Evolutionary conservation across 148 eudicot species (phyloP), one percentile per base, ranked within the genome.

Genomic region (Nepenthes mirabilis): DNA sequence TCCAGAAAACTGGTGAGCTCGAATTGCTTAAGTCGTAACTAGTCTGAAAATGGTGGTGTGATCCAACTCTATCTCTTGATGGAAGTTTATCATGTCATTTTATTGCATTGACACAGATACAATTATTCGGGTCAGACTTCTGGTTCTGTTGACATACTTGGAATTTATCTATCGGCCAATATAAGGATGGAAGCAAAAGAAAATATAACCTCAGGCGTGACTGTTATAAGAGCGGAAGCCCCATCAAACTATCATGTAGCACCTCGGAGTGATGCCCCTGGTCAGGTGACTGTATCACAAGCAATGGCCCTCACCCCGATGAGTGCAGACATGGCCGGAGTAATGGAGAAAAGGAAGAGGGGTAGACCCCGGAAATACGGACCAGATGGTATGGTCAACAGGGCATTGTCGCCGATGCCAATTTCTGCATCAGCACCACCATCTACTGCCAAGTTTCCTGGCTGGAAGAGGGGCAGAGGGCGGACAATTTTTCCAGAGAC

Each of bases 291-390:
- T 10, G 68, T 65, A 32, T 47, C 68, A 7, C 69, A 71, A 14
- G 52, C 65, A 43, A 69, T 74, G 54, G 52, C 65, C 51, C 43
- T 70, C 47, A 52, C 70, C 35, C 51, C 75, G 12, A 47, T 40
- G 34, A 50, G 67, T 58, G 50, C 49, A 4, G 72, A 58, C 43
- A 43, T 66, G 72, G 3, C 69, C 0, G 79, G 72, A 14, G 37
- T 62, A 10, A 52, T 61, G 61, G 87, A 69, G 57, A 82, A 71
- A 73, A 85, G 82, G 79, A 85, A 82, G 77, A 73, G 81, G 59
- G 87, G 87, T 11, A 66, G 91, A 53, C 91, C 91, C 50, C 72
- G 91, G 50, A 85, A 79, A 66, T 85, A 85, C 63, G 77, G 45
- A 40, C 45, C 45, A 40, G 45, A 40, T 40, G 45, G 45, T 40